Evolutionary conservation across 371 early-diverging fungal species (phyloP).

Genomic region (Cokeromyces recurvatus): DNA sequence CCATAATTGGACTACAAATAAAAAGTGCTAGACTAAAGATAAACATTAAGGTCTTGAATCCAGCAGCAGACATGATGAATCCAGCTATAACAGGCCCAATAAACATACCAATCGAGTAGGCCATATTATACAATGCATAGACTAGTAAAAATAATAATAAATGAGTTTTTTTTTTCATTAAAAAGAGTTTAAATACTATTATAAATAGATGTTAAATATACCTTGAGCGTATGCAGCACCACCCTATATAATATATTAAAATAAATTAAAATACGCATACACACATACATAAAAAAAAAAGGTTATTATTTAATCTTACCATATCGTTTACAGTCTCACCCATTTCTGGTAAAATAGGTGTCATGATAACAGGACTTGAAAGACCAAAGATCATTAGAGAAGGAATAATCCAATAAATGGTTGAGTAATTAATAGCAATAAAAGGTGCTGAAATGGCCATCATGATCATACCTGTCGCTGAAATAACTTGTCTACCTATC

Average conservation of each 20-base stretch:
- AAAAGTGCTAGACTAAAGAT: constrained; percentile 23
- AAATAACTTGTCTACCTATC: constrained; percentile 48
- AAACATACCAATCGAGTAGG: constrained; percentile 55
- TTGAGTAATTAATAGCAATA: constrained; percentile 34
- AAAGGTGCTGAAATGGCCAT: constrained; percentile 48
- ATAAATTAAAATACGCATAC: no score
- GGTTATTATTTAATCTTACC: no score
- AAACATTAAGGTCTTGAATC: constrained; percentile 36
- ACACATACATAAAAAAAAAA: no score
- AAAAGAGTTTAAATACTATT: background rate
- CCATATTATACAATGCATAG: constrained; percentile 55
- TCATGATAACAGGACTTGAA: constrained; percentile 51
- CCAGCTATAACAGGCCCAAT: constrained; percentile 57
- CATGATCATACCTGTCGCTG: constrained; percentile 49
- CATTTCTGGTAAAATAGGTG: constrained; percentile 56
- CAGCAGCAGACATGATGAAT: constrained; percentile 28
- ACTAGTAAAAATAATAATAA: constrained; percentile 17
- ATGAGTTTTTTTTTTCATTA: background rate
- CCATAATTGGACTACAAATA: constrained; percentile 38
- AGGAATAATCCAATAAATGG: constrained; percentile 43
- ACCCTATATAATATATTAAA: constrained; percentile 20
- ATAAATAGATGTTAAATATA: constrained; percentile 12
- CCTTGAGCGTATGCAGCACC: constrained; percentile 51
- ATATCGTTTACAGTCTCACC: constrained; percentile 48
- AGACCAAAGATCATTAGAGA: constrained; percentile 53